phyloP scores from a whole-genome alignment of 352 stramenopile genomes.

The Chrysophaeum taylorii region DNA sequence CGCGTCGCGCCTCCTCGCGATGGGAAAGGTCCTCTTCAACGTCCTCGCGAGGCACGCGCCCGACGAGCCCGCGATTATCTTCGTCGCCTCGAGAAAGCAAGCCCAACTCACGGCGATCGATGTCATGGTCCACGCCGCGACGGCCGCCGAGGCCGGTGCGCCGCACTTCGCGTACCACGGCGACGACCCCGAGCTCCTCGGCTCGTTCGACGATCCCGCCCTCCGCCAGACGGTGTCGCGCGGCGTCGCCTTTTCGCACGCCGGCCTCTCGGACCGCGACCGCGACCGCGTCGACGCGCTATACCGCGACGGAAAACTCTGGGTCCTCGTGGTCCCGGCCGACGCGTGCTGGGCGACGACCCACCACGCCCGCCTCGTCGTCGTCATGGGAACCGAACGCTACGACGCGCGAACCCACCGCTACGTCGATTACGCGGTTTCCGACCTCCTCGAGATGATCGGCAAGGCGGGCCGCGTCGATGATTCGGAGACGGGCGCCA shows the following conservation, averaged over 20 bases:
- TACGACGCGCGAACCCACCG: conserved; percentile 89
- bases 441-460: conserved; percentile 96
- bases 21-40: conserved; percentile 97
- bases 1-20: conserved; percentile 86
- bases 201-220: conserved; percentile 63
- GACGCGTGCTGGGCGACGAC: conserved; percentile 76
- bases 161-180: too few relatives aligned
- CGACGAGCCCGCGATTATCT: conserved; percentile 82
- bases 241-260: conserved; percentile 89
- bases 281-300: conserved; percentile 69
- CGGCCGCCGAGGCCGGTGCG: conserved; percentile 34
- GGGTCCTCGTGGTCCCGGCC: conserved; percentile 83
- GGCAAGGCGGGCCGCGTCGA: conserved; percentile 47
- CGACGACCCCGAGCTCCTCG: too few relatives aligned
- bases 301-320: conserved; percentile 70
- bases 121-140: conserved; percentile 88
- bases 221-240: conserved; percentile 81
- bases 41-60: conserved; percentile 66
- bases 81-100: conserved; percentile 94
- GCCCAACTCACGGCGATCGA: conserved; percentile 96
- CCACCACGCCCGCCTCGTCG: conserved; percentile 76
- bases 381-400: conserved; percentile 93
- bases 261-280: conserved; percentile 78
- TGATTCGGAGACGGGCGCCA: conserved; percentile 55
- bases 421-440: conserved; percentile 93